phyloP scores from a whole-genome alignment of 495 filamentous ascomycete species.

The Aspergillus mulundensis region DNA sequence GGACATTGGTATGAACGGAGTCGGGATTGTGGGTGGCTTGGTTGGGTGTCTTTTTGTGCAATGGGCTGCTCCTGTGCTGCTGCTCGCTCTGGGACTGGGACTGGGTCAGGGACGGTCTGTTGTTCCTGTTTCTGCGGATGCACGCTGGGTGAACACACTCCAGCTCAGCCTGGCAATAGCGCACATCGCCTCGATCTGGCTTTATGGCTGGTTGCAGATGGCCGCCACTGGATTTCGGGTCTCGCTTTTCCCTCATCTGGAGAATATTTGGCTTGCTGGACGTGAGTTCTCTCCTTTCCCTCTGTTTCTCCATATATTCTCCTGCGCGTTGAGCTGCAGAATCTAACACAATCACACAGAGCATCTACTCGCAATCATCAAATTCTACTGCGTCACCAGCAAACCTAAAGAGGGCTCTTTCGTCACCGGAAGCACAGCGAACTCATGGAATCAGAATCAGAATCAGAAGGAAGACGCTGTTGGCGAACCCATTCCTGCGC shows the following conservation, averaged over 20 bases:
- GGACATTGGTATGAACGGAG: constrained; percentile 26
- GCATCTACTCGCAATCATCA: constrained; percentile 25
- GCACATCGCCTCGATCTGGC: constrained; percentile 23
- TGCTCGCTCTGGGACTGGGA: no score
- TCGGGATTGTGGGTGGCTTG: constrained; percentile 23
- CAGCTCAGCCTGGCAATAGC: constrained; percentile 20
- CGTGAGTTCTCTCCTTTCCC: constrained; percentile 18
- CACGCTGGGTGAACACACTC: not conserved
- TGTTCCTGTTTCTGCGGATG: constrained; percentile 12
- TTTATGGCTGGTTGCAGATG: constrained; percentile 23
- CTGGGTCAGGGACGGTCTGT: constrained; percentile 18
- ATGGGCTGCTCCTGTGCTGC: constrained; percentile 16
- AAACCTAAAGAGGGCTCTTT: constrained; percentile 34
- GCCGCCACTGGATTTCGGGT: constrained; percentile 17
- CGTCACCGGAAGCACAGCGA: constrained; percentile 34
- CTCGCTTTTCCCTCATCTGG: constrained; percentile 28
- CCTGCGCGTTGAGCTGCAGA: no score
- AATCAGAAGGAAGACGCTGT: not conserved
- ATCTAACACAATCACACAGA: constrained; percentile 10
- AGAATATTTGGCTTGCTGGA: constrained; percentile 24
- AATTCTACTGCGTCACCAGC: constrained; percentile 28
- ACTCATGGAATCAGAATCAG: constrained; percentile 22
- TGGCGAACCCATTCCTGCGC: not conserved
- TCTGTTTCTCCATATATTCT: no score
- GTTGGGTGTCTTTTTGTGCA: constrained; percentile 20